Evolutionary conservation across 257 asterid species (phyloP), one percentile per base, ranked within the genome.

Genomic region (Gynochthodes officinalis): DNA sequence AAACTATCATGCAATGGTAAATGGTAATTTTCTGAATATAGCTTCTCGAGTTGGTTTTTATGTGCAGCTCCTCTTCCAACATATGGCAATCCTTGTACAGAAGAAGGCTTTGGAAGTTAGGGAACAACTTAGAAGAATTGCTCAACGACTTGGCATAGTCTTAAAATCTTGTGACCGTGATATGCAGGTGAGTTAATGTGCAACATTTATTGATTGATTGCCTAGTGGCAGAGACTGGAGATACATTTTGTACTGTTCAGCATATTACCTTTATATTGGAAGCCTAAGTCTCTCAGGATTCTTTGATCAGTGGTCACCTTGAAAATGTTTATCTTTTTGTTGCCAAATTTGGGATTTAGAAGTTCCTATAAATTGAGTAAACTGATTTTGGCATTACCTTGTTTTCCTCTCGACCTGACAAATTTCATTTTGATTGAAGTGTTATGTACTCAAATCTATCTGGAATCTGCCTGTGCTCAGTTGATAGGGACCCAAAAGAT

Each of bases 1-100:
- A 76, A 94, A 94, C 82, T 94, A 88, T 79, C 96, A 95, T 48
- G 96, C 98, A 62, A 91, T 95, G 99, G 99, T 92, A 67, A 71
- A 84, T 65, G 99, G 99, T 92, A 67, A 71, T 83, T 65, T 64
- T 71, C 72, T 64, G 32, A 67, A 70, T 60, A 76, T 23, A 33
- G 44, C 61, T 54, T 67, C 65, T 68, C 23, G n/a, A n/a, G n/a
- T n/a, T n/a, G n/a, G n/a, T n/a, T n/a, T n/a, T n/a, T 15, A 19
- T 11, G 12, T 43, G 4, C 33, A 42, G 53, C n/a, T 62, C 33
- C 9, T 23, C 18, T 53, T 70, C 28, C 44, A 28, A 21, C 48
- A 12, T 62, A 23, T 49, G 67, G 49, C 27, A 11, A 16, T n/a
- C 50, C n/a, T 37, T 48, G 60, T 80, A 80, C 83, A 95, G 98